Base-by-base conservation (phyloP, 805 yeast species). In the Candida nonsorbophila region DNA sequence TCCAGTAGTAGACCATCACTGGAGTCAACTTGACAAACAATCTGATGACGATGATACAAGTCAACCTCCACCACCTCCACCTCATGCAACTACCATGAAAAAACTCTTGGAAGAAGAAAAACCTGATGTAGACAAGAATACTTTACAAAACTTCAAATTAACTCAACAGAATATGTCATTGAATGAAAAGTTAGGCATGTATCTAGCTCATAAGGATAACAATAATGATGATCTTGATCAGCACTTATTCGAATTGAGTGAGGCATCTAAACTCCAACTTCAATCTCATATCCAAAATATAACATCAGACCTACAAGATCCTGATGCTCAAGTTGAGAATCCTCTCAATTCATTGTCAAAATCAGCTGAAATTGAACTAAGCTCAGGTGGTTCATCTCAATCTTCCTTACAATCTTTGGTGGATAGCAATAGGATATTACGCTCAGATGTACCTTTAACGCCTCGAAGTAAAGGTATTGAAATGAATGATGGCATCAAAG, bases 151-250 rank as follows among this genome's bases (percentile, higher is more conserved):
- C 7, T 32, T 45, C 28, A 48, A 41, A 26, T 34, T 52, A 19
- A 44, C 47, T 31, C 41, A 42, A 44, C 34, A 56, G 45, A 47
- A 54, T 52, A 27, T 62, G 23, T 47, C 66, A 2, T 46, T 71
- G 22, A 65, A 65, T 36, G 68, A 71, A 36, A 69, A 65, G 41
- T 49, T 72, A 32, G 69, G 66, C 32, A 52, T 69, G 2, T 66
- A 61, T 24, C 48, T 71, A 10, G 38, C 34, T 20, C 44, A 26
- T 35, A 45, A 36, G 9, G 13, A 30, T 11, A 18, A 24, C 20
- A 14, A 28, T 20, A 14, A 33, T 13, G 33, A 32, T 7, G 64
- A 55, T 19, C 42, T 64, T 34, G 68, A 61, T 37, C 41, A 44
- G 16, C 70, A 64, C 38, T 49, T 64, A 37, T 47, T 46, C 20